Conservation (phyloP, 345 rosid genomes). For the Leavenworthia alabamica region DNA sequence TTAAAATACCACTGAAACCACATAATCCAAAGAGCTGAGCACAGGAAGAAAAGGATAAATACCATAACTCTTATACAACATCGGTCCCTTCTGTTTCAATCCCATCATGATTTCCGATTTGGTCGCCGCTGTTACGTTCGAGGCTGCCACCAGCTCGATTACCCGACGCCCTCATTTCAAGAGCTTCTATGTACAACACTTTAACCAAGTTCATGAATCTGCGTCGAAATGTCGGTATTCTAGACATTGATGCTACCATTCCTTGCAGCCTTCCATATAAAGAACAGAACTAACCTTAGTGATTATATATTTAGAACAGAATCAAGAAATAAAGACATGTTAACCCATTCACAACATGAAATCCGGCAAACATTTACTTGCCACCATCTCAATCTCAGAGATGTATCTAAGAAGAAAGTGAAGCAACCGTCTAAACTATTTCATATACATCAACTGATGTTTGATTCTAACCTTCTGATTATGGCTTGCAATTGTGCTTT, state of each 20-base stretch:
- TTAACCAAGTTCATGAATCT: conserved; percentile 59
- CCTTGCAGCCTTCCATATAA: conserved; percentile 51
- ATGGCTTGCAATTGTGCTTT: conserved; percentile 85
- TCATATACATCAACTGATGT: background rate
- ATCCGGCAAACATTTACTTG: too few relatives aligned
- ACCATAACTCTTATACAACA: background rate
- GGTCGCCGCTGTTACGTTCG: conserved; percentile 12
- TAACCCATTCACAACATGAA: background rate
- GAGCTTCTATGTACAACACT: conserved; percentile 49
- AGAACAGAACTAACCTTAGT: background rate
- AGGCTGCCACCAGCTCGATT: conserved; percentile 39
- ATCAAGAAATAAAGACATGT: background rate
- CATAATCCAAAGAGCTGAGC: background rate
- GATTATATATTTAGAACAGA: background rate
- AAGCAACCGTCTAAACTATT: too few relatives aligned
- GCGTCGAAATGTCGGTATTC: conserved; percentile 63
- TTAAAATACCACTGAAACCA: background rate
- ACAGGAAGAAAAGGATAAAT: too few relatives aligned
- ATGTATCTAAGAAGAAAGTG: too few relatives aligned
- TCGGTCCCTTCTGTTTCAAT: background rate
- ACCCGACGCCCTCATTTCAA: conserved; percentile 40
- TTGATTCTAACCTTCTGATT: conserved; percentile 54
- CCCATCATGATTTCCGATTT: conserved; percentile 3
- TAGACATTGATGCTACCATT: conserved; percentile 63
- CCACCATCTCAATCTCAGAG: too few relatives aligned